phyloP scores from a whole-genome alignment of 2,329 filamentous ascomycete species.

The Colletotrichum scovillei region DNA sequence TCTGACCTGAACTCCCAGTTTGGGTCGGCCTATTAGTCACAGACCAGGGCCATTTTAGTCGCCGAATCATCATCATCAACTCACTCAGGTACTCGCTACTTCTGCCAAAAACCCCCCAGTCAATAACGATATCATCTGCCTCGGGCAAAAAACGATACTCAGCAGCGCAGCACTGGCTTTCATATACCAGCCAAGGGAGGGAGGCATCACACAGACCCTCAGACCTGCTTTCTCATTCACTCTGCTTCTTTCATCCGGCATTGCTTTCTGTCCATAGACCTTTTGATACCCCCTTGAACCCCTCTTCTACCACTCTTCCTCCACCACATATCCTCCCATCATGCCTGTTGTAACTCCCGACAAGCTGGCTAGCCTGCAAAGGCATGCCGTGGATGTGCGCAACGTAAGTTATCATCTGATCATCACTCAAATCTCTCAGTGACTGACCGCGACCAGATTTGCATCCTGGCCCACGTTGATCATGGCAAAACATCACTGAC shows the following conservation, averaged over 20 bases:
- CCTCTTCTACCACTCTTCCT: not conserved
- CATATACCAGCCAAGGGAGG: not conserved
- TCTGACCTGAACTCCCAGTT: not conserved
- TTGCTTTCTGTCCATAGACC: constrained; percentile 30
- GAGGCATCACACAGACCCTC: not conserved
- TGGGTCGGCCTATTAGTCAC: constrained; percentile 29
- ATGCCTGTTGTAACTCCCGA: constrained; percentile 96
- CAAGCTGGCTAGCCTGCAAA: constrained; percentile 90
- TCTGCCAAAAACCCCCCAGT: not conserved
- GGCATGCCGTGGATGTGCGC: constrained; percentile 86
- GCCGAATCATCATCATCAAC: constrained; percentile 18
- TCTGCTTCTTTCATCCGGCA: constrained; percentile 6
- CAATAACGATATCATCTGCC: not conserved
- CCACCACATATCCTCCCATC: not conserved
- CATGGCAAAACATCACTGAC: constrained; percentile 98
- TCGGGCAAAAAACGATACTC: not conserved
- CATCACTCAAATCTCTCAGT: constrained; percentile 32
- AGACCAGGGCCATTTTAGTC: constrained; percentile 9
- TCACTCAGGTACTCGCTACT: not conserved
- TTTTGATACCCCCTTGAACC: constrained; percentile 30
- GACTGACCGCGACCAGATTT: constrained; percentile 71
- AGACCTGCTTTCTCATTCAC: not conserved
- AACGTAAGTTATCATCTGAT: constrained; percentile 72
- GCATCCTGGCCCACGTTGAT: constrained; percentile 95
- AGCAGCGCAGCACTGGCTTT: not conserved